Evolutionary conservation across 2,329 filamentous ascomycete species (phyloP).

Genomic region (Dactylellina parvicollis): DNA sequence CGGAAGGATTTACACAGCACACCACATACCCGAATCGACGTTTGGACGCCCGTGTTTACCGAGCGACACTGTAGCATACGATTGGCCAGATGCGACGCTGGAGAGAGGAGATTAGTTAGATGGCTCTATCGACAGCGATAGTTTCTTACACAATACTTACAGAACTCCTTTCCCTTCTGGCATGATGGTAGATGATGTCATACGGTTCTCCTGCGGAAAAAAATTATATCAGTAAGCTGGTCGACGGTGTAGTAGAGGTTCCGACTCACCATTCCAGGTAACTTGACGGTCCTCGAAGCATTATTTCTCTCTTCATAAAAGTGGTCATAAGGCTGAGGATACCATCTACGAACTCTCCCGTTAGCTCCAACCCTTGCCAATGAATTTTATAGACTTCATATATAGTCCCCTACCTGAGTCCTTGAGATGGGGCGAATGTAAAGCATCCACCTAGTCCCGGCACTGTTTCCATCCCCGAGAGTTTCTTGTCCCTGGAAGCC

Average conservation of each 20-base stretch:
- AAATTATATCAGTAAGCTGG: neutral
- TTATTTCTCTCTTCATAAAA: slow-evolving; percentile 52
- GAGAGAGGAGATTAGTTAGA: slow-evolving; percentile 10
- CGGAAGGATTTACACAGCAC: neutral
- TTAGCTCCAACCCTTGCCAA: neutral
- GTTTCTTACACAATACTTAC: slow-evolving; percentile 1
- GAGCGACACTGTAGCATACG: slow-evolving; percentile 38
- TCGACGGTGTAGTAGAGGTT: neutral
- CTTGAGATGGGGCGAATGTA: slow-evolving; percentile 47
- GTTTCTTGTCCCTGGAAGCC: slow-evolving; percentile 37
- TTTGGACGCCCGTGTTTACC: slow-evolving; percentile 26
- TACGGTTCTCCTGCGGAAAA: slow-evolving; percentile 33
- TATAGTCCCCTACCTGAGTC: slow-evolving; percentile 25
- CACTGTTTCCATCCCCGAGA: slow-evolving; percentile 46
- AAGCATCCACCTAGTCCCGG: slow-evolving; percentile 42
- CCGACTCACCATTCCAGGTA: slow-evolving; percentile 44
- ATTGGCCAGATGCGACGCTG: slow-evolving; percentile 10
- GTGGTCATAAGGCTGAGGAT: slow-evolving; percentile 43
- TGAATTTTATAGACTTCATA: neutral
- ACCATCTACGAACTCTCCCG: slow-evolving; percentile 22
- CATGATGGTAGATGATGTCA: slow-evolving; percentile 52
- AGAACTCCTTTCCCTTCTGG: slow-evolving; percentile 45
- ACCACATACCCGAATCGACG: slow-evolving; percentile 34
- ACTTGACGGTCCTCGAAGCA: slow-evolving; percentile 33
- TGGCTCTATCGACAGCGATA: neutral